Evolutionary conservation across 2,329 filamentous ascomycete species (phyloP).

Genomic region (Stagonosporopsis vannaccii): DNA sequence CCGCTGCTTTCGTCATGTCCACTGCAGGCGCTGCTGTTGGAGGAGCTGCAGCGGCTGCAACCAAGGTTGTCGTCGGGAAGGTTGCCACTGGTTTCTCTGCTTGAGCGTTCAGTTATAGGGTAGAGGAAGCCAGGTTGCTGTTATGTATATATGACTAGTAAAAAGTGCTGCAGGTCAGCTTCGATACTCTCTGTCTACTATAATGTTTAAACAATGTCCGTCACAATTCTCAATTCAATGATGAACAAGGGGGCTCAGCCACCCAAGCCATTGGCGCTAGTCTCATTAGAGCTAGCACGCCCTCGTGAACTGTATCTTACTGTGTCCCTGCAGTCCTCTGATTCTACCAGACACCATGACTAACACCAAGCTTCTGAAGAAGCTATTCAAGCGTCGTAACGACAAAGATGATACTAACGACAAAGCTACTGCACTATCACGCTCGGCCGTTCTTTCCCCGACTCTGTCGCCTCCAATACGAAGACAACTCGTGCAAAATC

Average conservation of each 20-base stretch:
- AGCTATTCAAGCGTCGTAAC: not conserved
- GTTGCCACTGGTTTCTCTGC: constrained; percentile 11
- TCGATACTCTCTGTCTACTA: not conserved
- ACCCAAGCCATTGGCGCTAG: not conserved
- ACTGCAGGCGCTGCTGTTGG: constrained; percentile 14
- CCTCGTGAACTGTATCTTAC: not conserved
- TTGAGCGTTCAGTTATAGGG: not conserved
- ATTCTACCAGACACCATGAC: not conserved
- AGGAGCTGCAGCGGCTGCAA: constrained; percentile 14
- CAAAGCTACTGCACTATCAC: not conserved
- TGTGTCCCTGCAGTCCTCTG: not conserved
- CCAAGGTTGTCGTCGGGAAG: constrained; percentile 16
- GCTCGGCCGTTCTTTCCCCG: not conserved
- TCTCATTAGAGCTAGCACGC: not conserved
- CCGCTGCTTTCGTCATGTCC: constrained; percentile 42
- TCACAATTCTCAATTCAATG: not conserved
- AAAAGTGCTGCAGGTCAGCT: constrained; percentile 16
- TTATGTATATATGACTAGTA: not conserved
- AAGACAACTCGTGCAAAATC: not conserved
- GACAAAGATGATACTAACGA: not conserved
- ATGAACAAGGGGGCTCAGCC: constrained; percentile 4
- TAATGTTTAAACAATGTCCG: constrained; percentile 1
- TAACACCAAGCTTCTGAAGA: not conserved
- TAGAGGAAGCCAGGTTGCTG: not conserved
- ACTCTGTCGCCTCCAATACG: not conserved